Base-by-base conservation (phyloP, 2,329 filamentous ascomycete species). In the Emericellopsis atlantica region DNA sequence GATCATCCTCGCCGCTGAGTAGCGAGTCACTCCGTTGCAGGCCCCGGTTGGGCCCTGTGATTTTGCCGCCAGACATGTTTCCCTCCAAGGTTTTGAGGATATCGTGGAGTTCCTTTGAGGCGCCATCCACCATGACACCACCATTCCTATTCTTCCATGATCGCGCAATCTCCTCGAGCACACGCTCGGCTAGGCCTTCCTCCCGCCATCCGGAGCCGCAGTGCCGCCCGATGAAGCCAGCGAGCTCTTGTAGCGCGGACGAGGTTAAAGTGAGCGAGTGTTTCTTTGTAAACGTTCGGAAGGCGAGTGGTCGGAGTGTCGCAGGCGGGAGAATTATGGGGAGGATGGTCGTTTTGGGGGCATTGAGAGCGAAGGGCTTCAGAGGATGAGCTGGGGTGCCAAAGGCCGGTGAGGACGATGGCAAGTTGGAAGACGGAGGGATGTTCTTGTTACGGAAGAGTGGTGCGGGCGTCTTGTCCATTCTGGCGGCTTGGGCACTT, bases 131-230 rank as follows among this genome's bases (percentile, higher is more conserved):
- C 48, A 98, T 94, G 41, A 95, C 84, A 18, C 85, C 85, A 1
- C 87, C 87, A 55, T 85, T 88, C 44, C 82, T 73, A 49, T 81
- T 85, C 66, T 95, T 96, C 93, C 92, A 98, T 49, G 76, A 76
- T 58, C 84, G 83, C 1, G 92, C 89, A 7, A 89, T 78, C 60
- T 96, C 92, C 53, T 98, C 92, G 31, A 98, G 65, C 11, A 95
- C 86, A 49, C 81, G 82, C 60, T 98, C 93, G 3, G 89, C 92
- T 26, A 95, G 68, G 0, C 93, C 90, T 57, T 94, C 88, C 64
- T 96, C 89, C 52, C 90, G 78, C 92, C 92, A 98, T 79, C 81
- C 87, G 43, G 89, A 89, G 29, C 92, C 92, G 58, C 92, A 98
- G 60, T 95, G 84, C 50, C 85, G 81, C 10, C 92, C 93, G 40